Conservation (phyloP, 768 basidiomycete genomes). For the Xanthoconium purpureum region DNA sequence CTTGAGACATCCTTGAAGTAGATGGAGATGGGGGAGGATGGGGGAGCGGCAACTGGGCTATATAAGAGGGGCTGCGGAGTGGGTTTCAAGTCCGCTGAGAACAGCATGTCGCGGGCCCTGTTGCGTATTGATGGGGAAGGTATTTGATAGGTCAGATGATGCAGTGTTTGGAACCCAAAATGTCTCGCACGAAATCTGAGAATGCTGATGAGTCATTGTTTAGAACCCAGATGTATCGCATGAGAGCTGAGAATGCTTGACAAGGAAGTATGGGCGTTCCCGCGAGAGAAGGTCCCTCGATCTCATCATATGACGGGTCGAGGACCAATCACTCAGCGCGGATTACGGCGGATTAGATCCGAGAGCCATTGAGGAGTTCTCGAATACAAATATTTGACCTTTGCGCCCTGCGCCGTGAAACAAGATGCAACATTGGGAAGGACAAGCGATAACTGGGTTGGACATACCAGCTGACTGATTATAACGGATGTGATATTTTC, state of each 20-base stretch:
- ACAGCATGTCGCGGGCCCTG: not conserved
- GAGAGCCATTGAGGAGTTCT: not conserved
- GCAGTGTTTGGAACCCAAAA: conserved; percentile 4
- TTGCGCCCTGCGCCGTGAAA: not conserved
- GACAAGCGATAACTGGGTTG: not conserved
- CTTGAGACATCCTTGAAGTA: conserved; percentile 54
- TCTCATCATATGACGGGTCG: not conserved
- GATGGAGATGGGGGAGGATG: not conserved
- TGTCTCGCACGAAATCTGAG: conserved; percentile 7
- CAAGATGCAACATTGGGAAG: not conserved
- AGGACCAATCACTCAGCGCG: not conserved
- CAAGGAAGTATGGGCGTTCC: not conserved
- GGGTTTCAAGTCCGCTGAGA: conserved; percentile 30
- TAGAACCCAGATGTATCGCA: too few relatives aligned
- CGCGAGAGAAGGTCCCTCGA: not conserved
- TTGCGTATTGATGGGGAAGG: conserved; percentile 6
- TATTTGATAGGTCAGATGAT: not conserved
- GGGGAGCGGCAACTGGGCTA: not conserved
- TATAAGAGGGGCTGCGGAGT: conserved; percentile 11
- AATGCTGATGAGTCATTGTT: too few relatives aligned
- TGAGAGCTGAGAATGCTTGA: not conserved
- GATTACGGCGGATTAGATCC: conserved; percentile 8
- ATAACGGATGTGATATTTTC: not conserved
- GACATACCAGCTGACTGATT: not conserved
- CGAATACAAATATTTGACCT: not conserved